Percentiles rank a stretch among this genome's conserved stretches.
phyloP scores from a whole-genome alignment of 805 yeast genomes.

The Ogataea minuta region DNA sequence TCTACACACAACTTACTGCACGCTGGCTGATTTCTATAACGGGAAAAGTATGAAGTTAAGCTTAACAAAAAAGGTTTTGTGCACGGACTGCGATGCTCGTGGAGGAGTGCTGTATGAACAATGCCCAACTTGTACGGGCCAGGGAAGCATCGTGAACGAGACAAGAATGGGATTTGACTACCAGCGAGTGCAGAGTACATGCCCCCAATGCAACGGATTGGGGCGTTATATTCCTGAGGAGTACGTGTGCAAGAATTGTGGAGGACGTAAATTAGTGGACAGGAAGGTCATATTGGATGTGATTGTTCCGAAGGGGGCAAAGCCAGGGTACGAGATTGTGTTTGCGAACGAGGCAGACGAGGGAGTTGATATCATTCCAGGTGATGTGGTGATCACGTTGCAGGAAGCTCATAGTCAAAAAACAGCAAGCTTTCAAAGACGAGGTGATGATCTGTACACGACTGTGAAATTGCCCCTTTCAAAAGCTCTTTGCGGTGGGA shows the following conservation, averaged over 20 bases:
- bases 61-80: constrained; percentile 48
- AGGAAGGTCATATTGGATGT: constrained; percentile 52
- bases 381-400: constrained; percentile 62
- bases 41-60: constrained; percentile 59
- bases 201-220: constrained; percentile 43
- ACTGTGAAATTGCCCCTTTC: constrained; percentile 20
- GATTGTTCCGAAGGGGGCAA: constrained; percentile 55
- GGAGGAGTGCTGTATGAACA: constrained; percentile 41
- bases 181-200: constrained; percentile 43
- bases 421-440: constrained; percentile 38
- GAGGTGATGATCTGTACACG: constrained; percentile 23
- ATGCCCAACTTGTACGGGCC: constrained; percentile 43
- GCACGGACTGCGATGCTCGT: constrained; percentile 49
- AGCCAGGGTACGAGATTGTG: constrained; percentile 49
- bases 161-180: constrained; percentile 44
- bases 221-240: constrained; percentile 35
- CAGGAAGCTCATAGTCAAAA: constrained; percentile 34
- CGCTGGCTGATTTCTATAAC: constrained; percentile 53
- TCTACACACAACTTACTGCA: constrained; percentile 50
- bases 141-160: constrained; percentile 40
- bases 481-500: constrained; percentile 30
- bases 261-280: constrained; percentile 45
- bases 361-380: constrained; percentile 56
- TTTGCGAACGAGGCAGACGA: constrained; percentile 66
- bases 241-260: constrained; percentile 41